A percentile compares a stretch with the other conserved stretches of the same genome.
phyloP scores from a whole-genome alignment of 2,329 filamentous ascomycete genomes.

The Neonectria coccinea region DNA sequence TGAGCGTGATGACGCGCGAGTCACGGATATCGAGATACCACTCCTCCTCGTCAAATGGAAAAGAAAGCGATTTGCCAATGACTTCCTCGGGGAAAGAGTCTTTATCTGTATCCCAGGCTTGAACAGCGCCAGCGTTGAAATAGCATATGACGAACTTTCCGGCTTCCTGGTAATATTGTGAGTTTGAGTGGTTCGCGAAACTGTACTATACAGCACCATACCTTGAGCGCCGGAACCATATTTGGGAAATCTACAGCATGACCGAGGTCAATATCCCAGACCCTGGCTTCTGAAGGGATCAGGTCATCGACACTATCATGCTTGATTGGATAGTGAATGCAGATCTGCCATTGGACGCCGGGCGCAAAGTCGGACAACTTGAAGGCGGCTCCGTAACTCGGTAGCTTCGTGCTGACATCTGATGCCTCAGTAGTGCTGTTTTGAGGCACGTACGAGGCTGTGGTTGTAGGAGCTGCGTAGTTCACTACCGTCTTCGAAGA shows the following conservation, averaged over 20 bases:
- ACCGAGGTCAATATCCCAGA: too few species aligned
- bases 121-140: conserved; percentile 49
- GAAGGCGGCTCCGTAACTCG: too few species aligned
- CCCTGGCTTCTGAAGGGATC: too few species aligned
- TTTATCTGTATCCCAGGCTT: conserved; percentile 46
- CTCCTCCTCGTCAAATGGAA: conserved; percentile 44
- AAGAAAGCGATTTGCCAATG: conserved; percentile 42
- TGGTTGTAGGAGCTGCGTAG: too few species aligned
- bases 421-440: too few species aligned
- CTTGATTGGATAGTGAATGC: neutral
- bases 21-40: conserved; percentile 47
- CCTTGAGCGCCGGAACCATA: neutral
- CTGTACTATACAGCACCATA: too few species aligned
- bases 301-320: too few species aligned
- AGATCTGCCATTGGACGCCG: neutral
- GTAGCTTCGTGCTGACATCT: too few species aligned
- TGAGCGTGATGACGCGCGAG: conserved; percentile 42
- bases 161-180: neutral
- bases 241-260: too few species aligned
- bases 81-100: conserved; percentile 41
- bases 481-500: too few species aligned
- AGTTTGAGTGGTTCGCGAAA: neutral
- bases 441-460: too few species aligned
- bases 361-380: too few species aligned
- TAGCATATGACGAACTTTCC: conserved; percentile 31